Evolutionary conservation across 176 grass and related monocot species (phyloP).

Genomic region (Elaeis guineensis): DNA sequence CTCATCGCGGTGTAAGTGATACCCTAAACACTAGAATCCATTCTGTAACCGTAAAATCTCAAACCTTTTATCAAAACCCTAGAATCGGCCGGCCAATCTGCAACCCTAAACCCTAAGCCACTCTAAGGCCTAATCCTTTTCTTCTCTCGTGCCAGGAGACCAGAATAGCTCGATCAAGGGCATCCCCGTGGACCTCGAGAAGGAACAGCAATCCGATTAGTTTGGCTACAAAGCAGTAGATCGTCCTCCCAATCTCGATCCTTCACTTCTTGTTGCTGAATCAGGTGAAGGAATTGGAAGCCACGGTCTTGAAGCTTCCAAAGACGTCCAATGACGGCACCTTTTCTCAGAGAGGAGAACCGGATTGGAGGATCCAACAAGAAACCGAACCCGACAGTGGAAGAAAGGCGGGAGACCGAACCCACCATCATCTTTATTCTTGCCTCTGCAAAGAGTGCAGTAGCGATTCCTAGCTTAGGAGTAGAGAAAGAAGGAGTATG

Average conservation of each 20-base stretch:
- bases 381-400: too few species aligned
- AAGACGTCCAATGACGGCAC: conserved; percentile 51
- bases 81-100: too few species aligned
- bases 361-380: too few species aligned
- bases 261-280: not conserved
- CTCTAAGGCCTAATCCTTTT: not conserved
- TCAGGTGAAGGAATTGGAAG: conserved; percentile 58
- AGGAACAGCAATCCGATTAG: conserved; percentile 16
- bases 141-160: conserved; percentile 45
- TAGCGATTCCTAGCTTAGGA: too few species aligned
- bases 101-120: conserved; percentile 33
- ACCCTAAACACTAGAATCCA: conserved; percentile 26
- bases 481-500: too few species aligned
- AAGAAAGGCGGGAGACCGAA: too few species aligned
- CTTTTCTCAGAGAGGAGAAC: conserved; percentile 19
- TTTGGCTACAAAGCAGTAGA: not conserved
- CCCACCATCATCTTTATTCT: too few species aligned
- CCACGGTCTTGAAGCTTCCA: conserved; percentile 7
- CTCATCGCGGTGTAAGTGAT: conserved; percentile 36
- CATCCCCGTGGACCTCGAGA: conserved; percentile 62
- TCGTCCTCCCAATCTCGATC: conserved; percentile 4
- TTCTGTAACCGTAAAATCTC: conserved; percentile 22
- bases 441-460: too few species aligned
- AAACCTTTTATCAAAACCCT: not conserved
- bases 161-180: conserved; percentile 54